phyloP scores from a whole-genome alignment of 1,284 basidiomycete species.

The Amylostereum areolatum region DNA sequence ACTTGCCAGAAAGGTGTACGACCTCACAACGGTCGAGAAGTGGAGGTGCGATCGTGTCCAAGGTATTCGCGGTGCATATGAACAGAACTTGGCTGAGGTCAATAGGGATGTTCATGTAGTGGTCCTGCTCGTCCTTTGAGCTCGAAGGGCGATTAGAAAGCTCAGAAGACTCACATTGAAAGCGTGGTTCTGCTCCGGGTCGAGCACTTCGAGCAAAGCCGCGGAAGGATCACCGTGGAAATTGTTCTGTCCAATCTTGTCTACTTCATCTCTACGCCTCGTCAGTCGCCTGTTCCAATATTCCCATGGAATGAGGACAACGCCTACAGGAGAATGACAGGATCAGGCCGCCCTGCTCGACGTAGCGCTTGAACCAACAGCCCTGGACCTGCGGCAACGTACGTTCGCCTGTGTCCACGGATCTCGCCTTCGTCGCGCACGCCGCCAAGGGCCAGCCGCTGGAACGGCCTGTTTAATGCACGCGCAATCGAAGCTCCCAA shows the following conservation, averaged over 20 bases:
- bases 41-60: slow-evolving; percentile 85
- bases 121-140: slow-evolving; percentile 50
- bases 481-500: slow-evolving; percentile 84
- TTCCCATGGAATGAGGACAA: slow-evolving; percentile 13
- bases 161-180: slow-evolving; percentile 55
- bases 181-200: slow-evolving; percentile 86
- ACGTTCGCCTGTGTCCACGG: slow-evolving; percentile 85
- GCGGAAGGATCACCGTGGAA: slow-evolving; percentile 88
- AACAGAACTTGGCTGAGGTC: slow-evolving; percentile 86
- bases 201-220: slow-evolving; percentile 84
- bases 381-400: slow-evolving; percentile 83
- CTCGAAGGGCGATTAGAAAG: not conserved
- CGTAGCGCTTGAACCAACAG: slow-evolving; percentile 85
- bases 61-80: slow-evolving; percentile 83
- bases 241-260: slow-evolving; percentile 82
- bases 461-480: slow-evolving; percentile 80
- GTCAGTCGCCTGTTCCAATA: slow-evolving; percentile 15
- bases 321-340: slow-evolving; percentile 71
- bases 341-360: slow-evolving; percentile 78
- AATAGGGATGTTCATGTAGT: slow-evolving; percentile 88
- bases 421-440: slow-evolving; percentile 91
- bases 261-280: slow-evolving; percentile 67
- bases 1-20: slow-evolving; percentile 58
- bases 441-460: slow-evolving; percentile 89
- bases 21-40: slow-evolving; percentile 74